These are phyloP conservation scores for Rhododendron mucronatum DNA, from an alignment of 148 eudicot genomes.

Conservation along the genomic window DNA sequence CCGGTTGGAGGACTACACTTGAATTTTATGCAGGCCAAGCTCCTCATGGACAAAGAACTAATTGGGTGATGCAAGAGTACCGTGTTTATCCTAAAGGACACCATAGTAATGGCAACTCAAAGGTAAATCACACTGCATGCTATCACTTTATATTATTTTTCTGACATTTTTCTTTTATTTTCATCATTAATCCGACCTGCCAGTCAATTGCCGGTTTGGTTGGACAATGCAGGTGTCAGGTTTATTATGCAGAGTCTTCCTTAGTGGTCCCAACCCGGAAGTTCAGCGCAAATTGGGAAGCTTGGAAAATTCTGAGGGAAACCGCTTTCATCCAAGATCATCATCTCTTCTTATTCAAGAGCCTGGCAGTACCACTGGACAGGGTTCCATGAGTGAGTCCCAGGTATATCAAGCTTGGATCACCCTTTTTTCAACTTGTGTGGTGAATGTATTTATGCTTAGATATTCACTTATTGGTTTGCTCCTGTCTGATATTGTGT, in stretches of 20 bases:
- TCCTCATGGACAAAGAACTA: constrained; percentile 31
- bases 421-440: background rate
- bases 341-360: constrained; percentile 8
- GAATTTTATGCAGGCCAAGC: constrained; percentile 42
- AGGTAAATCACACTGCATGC: constrained; percentile 27
- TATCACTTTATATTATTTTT: constrained; percentile 1
- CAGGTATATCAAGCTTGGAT: constrained; percentile 25
- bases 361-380: constrained; percentile 15
- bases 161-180: constrained; percentile 14
- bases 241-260: constrained; percentile 45
- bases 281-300: constrained; percentile 3
- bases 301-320: constrained; percentile 1
- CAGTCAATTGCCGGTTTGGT: constrained; percentile 37
- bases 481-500: background rate
- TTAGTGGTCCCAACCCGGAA: constrained; percentile 17
- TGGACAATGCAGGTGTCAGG: constrained; percentile 46
- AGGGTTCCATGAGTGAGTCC: constrained; percentile 13
- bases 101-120: constrained; percentile 4
- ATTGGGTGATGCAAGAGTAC: constrained; percentile 69
- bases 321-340: background rate
- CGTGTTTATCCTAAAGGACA: constrained; percentile 20
- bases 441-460: background rate
- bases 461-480: background rate
- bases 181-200: constrained; percentile 24
- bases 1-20: constrained; percentile 58